Percentiles rank a stretch among this genome's conserved stretches.
Conservation (phyloP, 164 flowering plant genomes). For the grape (Vitis vinifera) region DNA sequence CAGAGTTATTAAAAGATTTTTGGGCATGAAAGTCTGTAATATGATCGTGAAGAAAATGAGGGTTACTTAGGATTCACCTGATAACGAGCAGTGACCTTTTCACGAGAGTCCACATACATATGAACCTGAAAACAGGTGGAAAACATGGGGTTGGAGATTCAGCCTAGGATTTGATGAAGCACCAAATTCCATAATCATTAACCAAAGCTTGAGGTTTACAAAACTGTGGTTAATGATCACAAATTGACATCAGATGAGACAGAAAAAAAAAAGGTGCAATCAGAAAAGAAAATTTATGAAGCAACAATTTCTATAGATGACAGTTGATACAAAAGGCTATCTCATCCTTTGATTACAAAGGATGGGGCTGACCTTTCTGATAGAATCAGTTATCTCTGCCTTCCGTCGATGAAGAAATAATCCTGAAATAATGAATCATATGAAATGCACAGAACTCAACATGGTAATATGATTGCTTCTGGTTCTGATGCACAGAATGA, state of each 20-base stretch:
- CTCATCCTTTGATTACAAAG: not conserved
- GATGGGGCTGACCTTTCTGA: conserved; percentile 68
- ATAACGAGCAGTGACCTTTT: conserved; percentile 95
- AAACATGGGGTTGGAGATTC: not conserved
- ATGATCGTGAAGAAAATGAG: not conserved
- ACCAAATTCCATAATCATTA: not conserved
- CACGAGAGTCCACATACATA: conserved; percentile 82
- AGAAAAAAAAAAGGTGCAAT: not conserved
- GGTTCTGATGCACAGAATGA: not conserved
- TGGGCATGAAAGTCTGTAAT: not conserved
- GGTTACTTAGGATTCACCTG: conserved; percentile 51
- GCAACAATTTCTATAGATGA: not conserved
- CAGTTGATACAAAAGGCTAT: not conserved
- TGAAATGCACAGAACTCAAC: not conserved
- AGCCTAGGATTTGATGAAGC: not conserved
- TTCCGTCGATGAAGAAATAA: conserved; percentile 96
- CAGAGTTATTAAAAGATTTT: not conserved
- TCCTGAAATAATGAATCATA: conserved; percentile 43
- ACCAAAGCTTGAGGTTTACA: not conserved
- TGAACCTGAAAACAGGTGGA: conserved; percentile 56
- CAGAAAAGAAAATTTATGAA: not conserved
- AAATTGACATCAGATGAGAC: not conserved
- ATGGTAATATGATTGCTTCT: not conserved
- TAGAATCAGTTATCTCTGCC: conserved; percentile 69
- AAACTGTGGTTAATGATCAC: not conserved